Conservation (phyloP, 1,284 basidiomycete genomes). For the Ustilago tritici region DNA sequence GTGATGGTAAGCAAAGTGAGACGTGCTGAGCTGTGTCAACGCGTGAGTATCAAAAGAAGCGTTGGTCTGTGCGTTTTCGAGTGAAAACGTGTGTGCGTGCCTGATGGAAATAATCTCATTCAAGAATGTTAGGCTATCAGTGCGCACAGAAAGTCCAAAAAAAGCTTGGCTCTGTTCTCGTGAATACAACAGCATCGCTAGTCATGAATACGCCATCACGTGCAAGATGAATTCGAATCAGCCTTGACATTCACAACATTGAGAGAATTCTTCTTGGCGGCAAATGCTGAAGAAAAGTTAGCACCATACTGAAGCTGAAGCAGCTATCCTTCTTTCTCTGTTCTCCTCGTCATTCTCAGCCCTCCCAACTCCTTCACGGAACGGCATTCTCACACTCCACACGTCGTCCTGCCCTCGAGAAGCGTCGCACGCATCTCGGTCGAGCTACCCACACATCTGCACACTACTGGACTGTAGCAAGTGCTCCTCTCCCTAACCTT, state of each 20-base stretch:
- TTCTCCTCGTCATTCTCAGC: conserved; percentile 2
- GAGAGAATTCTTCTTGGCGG: conserved; percentile 1
- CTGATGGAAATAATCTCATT: neutral
- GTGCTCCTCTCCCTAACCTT: neutral
- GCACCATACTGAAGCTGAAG: too few relatives aligned
- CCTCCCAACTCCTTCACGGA: neutral
- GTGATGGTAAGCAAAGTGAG: neutral
- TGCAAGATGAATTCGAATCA: neutral
- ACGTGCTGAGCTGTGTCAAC: too few relatives aligned
- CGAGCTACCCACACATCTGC: neutral
- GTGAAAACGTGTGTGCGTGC: neutral
- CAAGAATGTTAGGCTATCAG: neutral
- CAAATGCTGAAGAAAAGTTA: too few relatives aligned
- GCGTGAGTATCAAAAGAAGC: neutral
- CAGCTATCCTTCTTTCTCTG: neutral
- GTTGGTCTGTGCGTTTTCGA: conserved; percentile 6
- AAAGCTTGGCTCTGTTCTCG: neutral
- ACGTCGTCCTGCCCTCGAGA: neutral
- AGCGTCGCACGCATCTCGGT: neutral
- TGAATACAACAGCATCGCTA: neutral
- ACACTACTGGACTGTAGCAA: conserved; percentile 6
- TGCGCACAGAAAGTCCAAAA: neutral
- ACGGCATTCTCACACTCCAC: neutral
- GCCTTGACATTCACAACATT: too few relatives aligned
- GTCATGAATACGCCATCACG: conserved; percentile 6